These are phyloP conservation scores for Mycena haematopus DNA, from an alignment of 768 basidiomycete species.

Conservation along the genomic window DNA sequence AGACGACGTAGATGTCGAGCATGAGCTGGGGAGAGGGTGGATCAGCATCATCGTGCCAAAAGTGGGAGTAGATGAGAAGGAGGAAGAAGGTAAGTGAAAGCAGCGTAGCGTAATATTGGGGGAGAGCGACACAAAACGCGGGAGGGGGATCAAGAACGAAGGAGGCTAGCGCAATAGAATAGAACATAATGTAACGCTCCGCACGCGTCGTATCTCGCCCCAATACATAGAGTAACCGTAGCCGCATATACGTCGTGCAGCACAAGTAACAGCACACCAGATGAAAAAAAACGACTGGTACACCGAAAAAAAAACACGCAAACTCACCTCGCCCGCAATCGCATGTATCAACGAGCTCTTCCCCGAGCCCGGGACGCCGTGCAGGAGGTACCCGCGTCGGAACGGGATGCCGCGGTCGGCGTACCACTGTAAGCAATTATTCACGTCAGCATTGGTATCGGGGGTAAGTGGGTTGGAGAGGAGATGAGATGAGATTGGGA, in stretches of 20 bases:
- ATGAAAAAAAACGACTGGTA: not conserved
- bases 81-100: not conserved
- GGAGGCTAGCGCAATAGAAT: no score
- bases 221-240: no score
- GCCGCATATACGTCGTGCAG: no score
- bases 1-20: slow-evolving; percentile 92
- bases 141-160: not conserved
- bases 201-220: no score
- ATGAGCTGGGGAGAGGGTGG: slow-evolving; percentile 50
- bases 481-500: no score
- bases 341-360: slow-evolving; percentile 89
- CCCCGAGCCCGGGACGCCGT: slow-evolving; percentile 86
- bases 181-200: no score
- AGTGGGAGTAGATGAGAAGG: no score
- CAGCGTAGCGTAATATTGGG: not conserved
- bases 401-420: slow-evolving; percentile 93
- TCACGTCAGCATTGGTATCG: no score
- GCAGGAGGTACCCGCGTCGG: slow-evolving; percentile 85
- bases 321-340: slow-evolving; percentile 70
- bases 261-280: not conserved
- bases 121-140: not conserved
- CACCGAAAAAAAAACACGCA: not conserved
- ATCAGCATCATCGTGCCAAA: not conserved
- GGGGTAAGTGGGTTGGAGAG: slow-evolving; percentile 9
- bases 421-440: slow-evolving; percentile 74